Conservation (phyloP, 306 rosid genomes). For the Begonia loranthoides region DNA sequence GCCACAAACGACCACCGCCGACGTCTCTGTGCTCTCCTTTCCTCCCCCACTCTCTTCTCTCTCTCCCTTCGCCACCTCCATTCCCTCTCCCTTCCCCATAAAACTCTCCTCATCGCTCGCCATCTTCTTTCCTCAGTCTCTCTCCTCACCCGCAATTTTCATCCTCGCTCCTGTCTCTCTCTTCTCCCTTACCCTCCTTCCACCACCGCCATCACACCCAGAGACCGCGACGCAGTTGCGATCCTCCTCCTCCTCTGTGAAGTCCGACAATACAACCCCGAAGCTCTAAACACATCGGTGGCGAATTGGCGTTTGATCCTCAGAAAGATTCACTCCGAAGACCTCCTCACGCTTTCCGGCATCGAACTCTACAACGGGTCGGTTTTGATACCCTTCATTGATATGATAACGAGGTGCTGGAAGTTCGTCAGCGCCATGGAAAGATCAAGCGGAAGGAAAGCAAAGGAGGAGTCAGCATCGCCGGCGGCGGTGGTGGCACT, state of each 20-base stretch:
- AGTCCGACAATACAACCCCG: constrained; percentile 44
- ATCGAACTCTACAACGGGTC: constrained; percentile 23
- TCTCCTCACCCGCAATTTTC: constrained; percentile 44
- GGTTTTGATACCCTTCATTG: constrained; percentile 40
- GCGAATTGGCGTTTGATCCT: constrained; percentile 40
- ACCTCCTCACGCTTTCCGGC: constrained; percentile 29
- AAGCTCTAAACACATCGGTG: constrained; percentile 26
- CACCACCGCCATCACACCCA: constrained; percentile 17
- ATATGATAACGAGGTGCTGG: constrained; percentile 45
- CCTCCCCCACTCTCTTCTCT: constrained; percentile 54
- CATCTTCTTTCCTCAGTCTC: constrained; percentile 65
- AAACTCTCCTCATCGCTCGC: constrained; percentile 56
- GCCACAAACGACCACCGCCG: constrained; percentile 33
- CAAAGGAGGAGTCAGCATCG: constrained; percentile 37
- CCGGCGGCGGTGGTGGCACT: constrained; percentile 38
- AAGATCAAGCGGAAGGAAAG: constrained; percentile 13
- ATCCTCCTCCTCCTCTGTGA: constrained; percentile 77
- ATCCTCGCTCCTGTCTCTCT: constrained; percentile 2
- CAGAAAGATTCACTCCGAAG: constrained; percentile 9
- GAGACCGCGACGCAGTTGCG: constrained; percentile 49
- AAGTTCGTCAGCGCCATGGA: constrained; percentile 31
- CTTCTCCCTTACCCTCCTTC: constrained; percentile 8
- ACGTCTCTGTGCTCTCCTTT: constrained; percentile 58
- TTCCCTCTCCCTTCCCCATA: constrained; percentile 47
- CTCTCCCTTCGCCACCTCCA: constrained; percentile 58